A percentile compares a stretch with the other conserved stretches of the same genome.
Conservation (phyloP, 2,329 filamentous ascomycete genomes). For the Aureobasidium vineae region DNA sequence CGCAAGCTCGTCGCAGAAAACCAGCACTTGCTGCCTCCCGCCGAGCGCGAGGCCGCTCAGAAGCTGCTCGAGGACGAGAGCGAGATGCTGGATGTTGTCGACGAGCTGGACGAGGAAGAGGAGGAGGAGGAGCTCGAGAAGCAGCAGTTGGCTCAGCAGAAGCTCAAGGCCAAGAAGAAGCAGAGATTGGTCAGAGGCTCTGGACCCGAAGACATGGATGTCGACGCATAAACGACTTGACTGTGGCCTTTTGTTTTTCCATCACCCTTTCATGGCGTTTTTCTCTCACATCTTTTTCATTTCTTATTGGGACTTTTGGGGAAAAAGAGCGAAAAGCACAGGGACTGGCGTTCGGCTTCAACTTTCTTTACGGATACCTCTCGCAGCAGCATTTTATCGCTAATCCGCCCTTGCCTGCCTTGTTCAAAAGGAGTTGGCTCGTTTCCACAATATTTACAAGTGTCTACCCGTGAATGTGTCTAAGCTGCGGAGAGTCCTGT, state of each 20-base stretch:
- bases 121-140: conserved; percentile 38
- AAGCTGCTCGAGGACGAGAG: conserved; percentile 59
- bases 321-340: conserved; percentile 22
- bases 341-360: conserved; percentile 21
- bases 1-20: conserved; percentile 88
- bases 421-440: conserved; percentile 9
- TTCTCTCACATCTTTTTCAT: neutral
- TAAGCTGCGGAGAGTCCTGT: no score
- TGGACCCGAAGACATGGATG: conserved; percentile 46
- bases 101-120: conserved; percentile 41
- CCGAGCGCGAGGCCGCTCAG: conserved; percentile 45
- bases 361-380: conserved; percentile 16
- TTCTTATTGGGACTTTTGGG: conserved; percentile 2
- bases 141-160: conserved; percentile 40
- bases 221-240: conserved; percentile 36
- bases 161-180: conserved; percentile 48
- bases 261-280: conserved; percentile 4
- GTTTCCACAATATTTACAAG: neutral
- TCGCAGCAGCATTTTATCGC: conserved; percentile 20
- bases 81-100: conserved; percentile 38
- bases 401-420: conserved; percentile 17
- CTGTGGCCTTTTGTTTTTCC: conserved; percentile 8
- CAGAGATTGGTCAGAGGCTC: conserved; percentile 47
- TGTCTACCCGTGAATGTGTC: neutral
- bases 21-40: conserved; percentile 78